Evolutionary conservation across 1,139 yeast genomes (phyloP).

Genomic region (Tardiomyces blankii): DNA sequence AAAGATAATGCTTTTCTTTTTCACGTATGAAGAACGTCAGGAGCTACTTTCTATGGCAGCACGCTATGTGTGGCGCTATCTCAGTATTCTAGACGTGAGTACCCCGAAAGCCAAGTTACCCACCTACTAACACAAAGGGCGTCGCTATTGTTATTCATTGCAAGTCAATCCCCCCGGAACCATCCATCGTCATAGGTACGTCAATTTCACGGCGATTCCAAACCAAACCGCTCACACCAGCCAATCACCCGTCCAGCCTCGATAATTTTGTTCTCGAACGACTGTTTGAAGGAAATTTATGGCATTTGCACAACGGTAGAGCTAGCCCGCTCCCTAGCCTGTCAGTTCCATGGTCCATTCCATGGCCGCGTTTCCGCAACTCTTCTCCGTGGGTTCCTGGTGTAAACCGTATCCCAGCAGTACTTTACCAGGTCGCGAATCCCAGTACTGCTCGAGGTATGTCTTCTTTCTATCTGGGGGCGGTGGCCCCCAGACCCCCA

Average conservation of each 20-base stretch:
- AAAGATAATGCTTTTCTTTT: no score
- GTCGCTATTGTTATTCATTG: not conserved
- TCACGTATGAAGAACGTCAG: no score
- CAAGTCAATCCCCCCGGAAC: not conserved
- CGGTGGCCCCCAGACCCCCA: not conserved
- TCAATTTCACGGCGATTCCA: not conserved
- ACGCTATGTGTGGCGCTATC: no score
- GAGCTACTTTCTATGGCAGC: no score
- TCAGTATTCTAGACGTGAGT: no score
- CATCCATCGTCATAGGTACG: not conserved
- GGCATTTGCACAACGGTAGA: not conserved
- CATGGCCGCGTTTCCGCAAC: not conserved
- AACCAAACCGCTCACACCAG: not conserved
- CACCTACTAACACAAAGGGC: not conserved
- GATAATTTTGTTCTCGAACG: not conserved
- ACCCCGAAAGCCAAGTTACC: no score
- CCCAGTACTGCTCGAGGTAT: not conserved
- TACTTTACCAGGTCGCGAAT: not conserved
- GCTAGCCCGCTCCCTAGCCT: not conserved
- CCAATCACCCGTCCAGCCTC: not conserved
- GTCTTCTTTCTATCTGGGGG: not conserved
- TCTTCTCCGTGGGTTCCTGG: not conserved
- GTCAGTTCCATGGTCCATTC: not conserved
- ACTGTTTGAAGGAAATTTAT: not conserved
- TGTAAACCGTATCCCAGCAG: not conserved